Evolutionary conservation across 768 basidiomycete species (phyloP).

Genomic region (Amanita inopinata): DNA sequence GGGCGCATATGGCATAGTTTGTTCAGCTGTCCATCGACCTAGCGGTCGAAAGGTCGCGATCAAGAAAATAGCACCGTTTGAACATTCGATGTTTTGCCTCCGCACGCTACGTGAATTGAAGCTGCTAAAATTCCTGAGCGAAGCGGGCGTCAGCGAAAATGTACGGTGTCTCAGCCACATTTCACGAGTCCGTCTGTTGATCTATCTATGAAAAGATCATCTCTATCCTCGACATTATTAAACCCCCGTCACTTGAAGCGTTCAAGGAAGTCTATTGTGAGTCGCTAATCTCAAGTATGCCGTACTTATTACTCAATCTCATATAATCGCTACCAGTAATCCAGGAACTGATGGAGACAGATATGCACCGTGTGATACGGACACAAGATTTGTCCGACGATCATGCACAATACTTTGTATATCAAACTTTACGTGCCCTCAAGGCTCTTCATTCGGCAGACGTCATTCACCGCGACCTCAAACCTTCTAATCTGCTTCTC

Average conservation of each 20-base stretch:
- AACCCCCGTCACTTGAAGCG: constrained; percentile 65
- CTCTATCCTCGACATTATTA: constrained; percentile 83
- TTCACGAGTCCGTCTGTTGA: constrained; percentile 6
- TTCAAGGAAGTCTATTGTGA: constrained; percentile 81
- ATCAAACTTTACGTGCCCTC: constrained; percentile 88
- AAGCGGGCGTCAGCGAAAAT: constrained; percentile 85
- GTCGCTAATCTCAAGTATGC: constrained; percentile 17
- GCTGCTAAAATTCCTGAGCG: constrained; percentile 73
- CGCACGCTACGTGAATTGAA: constrained; percentile 85
- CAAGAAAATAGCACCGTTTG: constrained; percentile 94
- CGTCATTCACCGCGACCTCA: constrained; percentile 94
- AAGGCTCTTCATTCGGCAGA: constrained; percentile 96
- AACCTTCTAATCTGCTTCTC: constrained; percentile 93
- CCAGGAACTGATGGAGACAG: constrained; percentile 92
- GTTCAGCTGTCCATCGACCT: constrained; percentile 82
- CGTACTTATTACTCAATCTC: background rate
- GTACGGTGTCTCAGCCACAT: constrained; percentile 28
- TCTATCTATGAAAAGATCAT: constrained; percentile 49
- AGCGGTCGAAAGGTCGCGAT: constrained; percentile 91
- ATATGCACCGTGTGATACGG: constrained; percentile 93
- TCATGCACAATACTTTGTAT: constrained; percentile 91
- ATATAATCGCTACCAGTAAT: constrained; percentile 42
- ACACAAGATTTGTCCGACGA: constrained; percentile 94
- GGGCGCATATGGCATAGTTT: constrained; percentile 92
- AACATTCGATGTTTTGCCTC: constrained; percentile 92